A percentile compares a stretch with the other conserved stretches of the same genome.
These are phyloP conservation scores for Plenodomus biglobosus DNA, from an alignment of 2,329 filamentous ascomycete genomes.

Conservation along the genomic window DNA sequence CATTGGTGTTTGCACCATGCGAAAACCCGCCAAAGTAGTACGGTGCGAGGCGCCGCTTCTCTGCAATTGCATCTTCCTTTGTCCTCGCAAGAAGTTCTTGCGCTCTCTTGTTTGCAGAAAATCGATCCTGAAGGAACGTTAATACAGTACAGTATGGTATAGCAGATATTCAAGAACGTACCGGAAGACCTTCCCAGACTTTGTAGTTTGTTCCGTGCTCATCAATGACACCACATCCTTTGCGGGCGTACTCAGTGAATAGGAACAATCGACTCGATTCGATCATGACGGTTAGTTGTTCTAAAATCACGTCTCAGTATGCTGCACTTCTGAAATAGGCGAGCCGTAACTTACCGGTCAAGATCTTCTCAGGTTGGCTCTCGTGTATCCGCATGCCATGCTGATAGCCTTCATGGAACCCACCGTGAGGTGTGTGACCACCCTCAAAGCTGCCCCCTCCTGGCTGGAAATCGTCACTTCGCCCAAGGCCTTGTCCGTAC, in stretches of 20 bases:
- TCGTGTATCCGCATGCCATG: slow-evolving; percentile 50
- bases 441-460: slow-evolving; percentile 44
- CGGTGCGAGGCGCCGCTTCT: slow-evolving; percentile 39
- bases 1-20: slow-evolving; percentile 34
- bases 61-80: slow-evolving; percentile 34
- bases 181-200: slow-evolving; percentile 43
- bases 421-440: slow-evolving; percentile 43
- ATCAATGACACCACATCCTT: slow-evolving; percentile 39
- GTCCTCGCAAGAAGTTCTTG: slow-evolving; percentile 36
- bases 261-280: slow-evolving; percentile 44
- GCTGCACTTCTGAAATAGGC: background rate
- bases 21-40: slow-evolving; percentile 40
- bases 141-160: background rate
- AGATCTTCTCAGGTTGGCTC: slow-evolving; percentile 48
- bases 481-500: slow-evolving; percentile 42
- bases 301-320: slow-evolving; percentile 14
- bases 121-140: slow-evolving; percentile 34
- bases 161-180: slow-evolving; percentile 9
- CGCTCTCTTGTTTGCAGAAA: slow-evolving; percentile 40
- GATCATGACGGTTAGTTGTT: slow-evolving; percentile 45
- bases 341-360: slow-evolving; percentile 33
- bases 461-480: slow-evolving; percentile 48
- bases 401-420: slow-evolving; percentile 50
- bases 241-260: slow-evolving; percentile 43
- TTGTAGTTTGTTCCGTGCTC: slow-evolving; percentile 43